These are phyloP conservation scores for Hypoxylon sp. DNA, from an alignment of 2,329 filamentous ascomycete species.

Conservation along the genomic window DNA sequence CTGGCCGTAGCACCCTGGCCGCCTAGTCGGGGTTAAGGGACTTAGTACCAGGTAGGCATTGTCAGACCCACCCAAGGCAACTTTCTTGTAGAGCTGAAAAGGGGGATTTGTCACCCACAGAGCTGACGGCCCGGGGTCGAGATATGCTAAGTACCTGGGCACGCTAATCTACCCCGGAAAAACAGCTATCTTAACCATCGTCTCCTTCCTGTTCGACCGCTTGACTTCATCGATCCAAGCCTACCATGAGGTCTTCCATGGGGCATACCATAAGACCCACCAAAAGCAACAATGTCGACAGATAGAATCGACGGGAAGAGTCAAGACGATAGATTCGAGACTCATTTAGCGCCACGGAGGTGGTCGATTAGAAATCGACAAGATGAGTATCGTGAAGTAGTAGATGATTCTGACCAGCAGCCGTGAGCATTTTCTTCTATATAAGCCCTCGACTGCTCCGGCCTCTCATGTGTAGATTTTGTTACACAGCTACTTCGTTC, in stretches of 20 bases:
- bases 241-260: no score
- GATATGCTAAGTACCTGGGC: not conserved
- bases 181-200: not conserved
- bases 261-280: constrained; percentile 19
- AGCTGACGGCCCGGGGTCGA: no score
- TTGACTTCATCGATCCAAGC: no score
- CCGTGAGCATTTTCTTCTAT: not conserved
- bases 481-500: not conserved
- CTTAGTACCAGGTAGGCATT: no score
- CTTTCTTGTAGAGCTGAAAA: not conserved
- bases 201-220: no score
- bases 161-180: not conserved
- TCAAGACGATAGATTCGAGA: not conserved
- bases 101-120: not conserved
- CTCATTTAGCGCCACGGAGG: not conserved
- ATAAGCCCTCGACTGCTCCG: not conserved
- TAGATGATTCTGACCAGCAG: not conserved
- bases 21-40: no score
- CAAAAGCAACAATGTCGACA: constrained; percentile 33
- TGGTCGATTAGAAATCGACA: not conserved
- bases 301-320: not conserved
- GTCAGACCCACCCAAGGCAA: not conserved
- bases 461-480: not conserved
- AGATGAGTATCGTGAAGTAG: not conserved
- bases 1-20: no score